Conservation (phyloP, 139 green algal species). For the Zygnema circumcarinatum region DNA sequence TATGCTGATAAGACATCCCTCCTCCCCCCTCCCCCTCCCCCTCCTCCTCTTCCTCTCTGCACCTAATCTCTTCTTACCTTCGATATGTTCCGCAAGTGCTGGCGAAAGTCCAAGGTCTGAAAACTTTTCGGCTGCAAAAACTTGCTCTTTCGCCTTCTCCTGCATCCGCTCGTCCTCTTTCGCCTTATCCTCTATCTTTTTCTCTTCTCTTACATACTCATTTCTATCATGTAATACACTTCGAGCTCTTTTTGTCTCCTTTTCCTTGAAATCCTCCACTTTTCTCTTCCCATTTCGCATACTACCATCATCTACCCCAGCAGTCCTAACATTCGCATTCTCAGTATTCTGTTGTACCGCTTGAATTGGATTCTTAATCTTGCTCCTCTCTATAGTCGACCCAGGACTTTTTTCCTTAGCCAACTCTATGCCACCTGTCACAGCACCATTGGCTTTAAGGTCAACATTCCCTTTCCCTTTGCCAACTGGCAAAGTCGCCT, state of each 20-base stretch:
- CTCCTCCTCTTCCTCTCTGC: not conserved
- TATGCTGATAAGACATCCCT: not conserved
- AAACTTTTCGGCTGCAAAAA: constrained; percentile 35
- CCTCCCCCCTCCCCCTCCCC: not conserved
- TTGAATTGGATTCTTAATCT: not conserved
- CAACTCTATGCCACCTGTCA: not conserved
- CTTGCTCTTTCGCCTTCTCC: not conserved
- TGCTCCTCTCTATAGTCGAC: not conserved
- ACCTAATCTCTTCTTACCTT: constrained; percentile 17
- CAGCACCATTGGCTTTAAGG: too few relatives aligned
- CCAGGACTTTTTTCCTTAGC: not conserved
- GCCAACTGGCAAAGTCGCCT: too few relatives aligned
- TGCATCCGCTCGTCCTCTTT: not conserved
- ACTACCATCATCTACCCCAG: not conserved
- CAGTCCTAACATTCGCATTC: not conserved
- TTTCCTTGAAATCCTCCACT: not conserved
- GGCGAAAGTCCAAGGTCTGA: constrained; percentile 18
- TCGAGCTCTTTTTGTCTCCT: not conserved
- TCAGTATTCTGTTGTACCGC: not conserved
- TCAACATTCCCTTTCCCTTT: too few relatives aligned
- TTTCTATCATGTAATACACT: not conserved
- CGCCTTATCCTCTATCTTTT: not conserved
- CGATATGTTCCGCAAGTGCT: constrained; percentile 23
- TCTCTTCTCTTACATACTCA: constrained; percentile 12
- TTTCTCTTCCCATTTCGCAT: not conserved